Evolutionary conservation across 208 protist genomes (phyloP).

Genomic region (Trypanosoma theileri): DNA sequence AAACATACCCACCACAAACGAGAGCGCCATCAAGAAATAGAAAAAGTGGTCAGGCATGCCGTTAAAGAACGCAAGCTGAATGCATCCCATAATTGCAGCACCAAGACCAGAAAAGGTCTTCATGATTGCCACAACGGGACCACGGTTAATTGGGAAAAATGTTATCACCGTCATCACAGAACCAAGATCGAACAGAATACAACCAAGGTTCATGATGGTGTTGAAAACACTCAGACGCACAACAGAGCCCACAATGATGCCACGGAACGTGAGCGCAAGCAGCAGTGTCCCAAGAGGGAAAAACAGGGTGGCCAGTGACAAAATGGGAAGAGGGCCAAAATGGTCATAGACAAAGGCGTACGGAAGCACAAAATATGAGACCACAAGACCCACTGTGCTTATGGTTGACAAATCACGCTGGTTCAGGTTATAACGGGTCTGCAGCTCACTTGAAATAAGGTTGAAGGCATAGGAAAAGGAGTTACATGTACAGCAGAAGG

Average conservation of each 20-base stretch:
- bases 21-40: slow-evolving; percentile 45
- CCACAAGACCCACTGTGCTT: slow-evolving; percentile 52
- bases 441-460: slow-evolving; percentile 55
- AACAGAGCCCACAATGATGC: slow-evolving; percentile 45
- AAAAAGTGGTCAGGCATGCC: slow-evolving; percentile 48
- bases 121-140: slow-evolving; percentile 73
- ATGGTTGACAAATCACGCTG: slow-evolving; percentile 67
- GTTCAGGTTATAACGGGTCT: slow-evolving; percentile 60
- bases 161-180: slow-evolving; percentile 70
- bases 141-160: slow-evolving; percentile 68
- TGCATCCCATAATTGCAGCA: slow-evolving; percentile 55
- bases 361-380: slow-evolving; percentile 57
- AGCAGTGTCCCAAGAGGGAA: slow-evolving; percentile 57
- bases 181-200: slow-evolving; percentile 64
- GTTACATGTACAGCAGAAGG: slow-evolving; percentile 52
- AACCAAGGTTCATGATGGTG: slow-evolving; percentile 47
- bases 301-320: slow-evolving; percentile 37
- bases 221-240: slow-evolving; percentile 56
- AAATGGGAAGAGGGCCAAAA: slow-evolving; percentile 65
- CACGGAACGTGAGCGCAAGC: slow-evolving; percentile 55
- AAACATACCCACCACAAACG: slow-evolving; percentile 36
- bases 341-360: slow-evolving; percentile 66
- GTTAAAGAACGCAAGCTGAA: slow-evolving; percentile 70
- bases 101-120: slow-evolving; percentile 81
- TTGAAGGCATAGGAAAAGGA: slow-evolving; percentile 74